These are phyloP conservation scores for Bonia amplexicaulis DNA, from an alignment of 176 grass and related monocot species.

Conservation along the genomic window DNA sequence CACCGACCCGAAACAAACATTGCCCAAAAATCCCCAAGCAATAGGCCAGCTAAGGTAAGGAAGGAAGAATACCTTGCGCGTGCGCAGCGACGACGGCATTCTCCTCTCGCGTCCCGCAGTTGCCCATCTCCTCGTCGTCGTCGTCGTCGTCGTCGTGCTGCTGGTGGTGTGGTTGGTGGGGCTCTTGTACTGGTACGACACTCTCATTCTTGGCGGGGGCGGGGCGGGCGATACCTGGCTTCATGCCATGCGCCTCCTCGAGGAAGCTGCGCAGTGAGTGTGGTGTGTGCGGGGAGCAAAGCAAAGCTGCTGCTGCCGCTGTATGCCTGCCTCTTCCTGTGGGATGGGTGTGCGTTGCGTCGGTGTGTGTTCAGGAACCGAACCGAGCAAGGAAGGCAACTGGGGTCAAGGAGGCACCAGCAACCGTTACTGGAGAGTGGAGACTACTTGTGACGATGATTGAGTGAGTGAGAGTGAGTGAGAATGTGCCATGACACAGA, in stretches of 20 bases:
- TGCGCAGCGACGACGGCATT: constrained; percentile 94
- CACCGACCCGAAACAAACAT: background rate
- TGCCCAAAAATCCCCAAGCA: background rate
- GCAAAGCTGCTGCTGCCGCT: background rate
- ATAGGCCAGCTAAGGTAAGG: background rate
- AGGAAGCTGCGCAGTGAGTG: background rate
- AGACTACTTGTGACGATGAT: too few species aligned
- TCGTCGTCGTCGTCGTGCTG: background rate
- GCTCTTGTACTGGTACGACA: background rate
- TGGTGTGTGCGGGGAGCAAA: background rate
- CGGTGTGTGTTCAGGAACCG: too few species aligned
- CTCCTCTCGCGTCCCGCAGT: constrained; percentile 93
- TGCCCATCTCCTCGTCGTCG: constrained; percentile 56
- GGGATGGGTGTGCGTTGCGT: too few species aligned
- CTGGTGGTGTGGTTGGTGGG: background rate
- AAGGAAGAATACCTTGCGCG: constrained; percentile 56
- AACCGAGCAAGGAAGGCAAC: too few species aligned
- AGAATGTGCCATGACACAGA: too few species aligned
- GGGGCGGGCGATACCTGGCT: background rate
- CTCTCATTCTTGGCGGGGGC: constrained; percentile 12
- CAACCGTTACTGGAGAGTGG: too few species aligned
- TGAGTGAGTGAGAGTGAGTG: too few species aligned
- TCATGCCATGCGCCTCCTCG: background rate
- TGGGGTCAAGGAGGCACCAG: too few species aligned
- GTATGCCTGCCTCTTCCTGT: background rate